A percentile compares a stretch with the other conserved stretches of the same genome.
phyloP scores from a whole-genome alignment of 2,329 filamentous ascomycete genomes.

The Trichoderma polysporum region DNA sequence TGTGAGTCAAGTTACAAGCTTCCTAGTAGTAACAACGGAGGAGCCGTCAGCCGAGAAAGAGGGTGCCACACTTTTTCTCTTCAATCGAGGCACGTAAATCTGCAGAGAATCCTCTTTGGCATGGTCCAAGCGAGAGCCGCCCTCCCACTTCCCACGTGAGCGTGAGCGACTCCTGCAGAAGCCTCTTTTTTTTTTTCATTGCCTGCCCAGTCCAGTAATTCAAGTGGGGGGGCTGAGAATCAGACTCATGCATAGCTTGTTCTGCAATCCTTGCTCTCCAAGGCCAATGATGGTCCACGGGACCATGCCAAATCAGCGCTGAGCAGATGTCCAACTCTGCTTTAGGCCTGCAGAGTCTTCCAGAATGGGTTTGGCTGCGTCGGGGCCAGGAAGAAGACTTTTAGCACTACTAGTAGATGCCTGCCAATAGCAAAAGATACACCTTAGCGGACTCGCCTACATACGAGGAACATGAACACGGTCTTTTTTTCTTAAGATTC shows the following conservation, averaged over 20 bases:
- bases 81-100: not conserved
- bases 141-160: conserved; percentile 15
- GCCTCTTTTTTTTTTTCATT: not conserved
- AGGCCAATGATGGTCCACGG: conserved; percentile 1
- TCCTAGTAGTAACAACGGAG: not conserved
- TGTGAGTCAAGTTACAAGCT: not conserved
- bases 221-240: conserved; percentile 1
- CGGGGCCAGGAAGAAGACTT: not conserved
- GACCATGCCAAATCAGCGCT: not conserved
- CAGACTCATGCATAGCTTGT: conserved; percentile 1
- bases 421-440: not conserved
- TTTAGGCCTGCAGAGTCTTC: conserved; percentile 13
- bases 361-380: conserved; percentile 4
- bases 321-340: not conserved
- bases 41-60: not conserved
- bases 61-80: not conserved
- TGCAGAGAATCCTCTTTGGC: not conserved
- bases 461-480: not conserved
- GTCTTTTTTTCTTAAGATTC: no score
- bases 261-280: not conserved
- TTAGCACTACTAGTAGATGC: not conserved
- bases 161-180: not conserved
- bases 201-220: not conserved
- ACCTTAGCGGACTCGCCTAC: not conserved
- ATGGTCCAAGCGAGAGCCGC: not conserved